Percentiles rank a stretch among this genome's conserved stretches.
Conservation (phyloP, 352 stramenopile genomes). For the Phytophthora citrophthora region DNA sequence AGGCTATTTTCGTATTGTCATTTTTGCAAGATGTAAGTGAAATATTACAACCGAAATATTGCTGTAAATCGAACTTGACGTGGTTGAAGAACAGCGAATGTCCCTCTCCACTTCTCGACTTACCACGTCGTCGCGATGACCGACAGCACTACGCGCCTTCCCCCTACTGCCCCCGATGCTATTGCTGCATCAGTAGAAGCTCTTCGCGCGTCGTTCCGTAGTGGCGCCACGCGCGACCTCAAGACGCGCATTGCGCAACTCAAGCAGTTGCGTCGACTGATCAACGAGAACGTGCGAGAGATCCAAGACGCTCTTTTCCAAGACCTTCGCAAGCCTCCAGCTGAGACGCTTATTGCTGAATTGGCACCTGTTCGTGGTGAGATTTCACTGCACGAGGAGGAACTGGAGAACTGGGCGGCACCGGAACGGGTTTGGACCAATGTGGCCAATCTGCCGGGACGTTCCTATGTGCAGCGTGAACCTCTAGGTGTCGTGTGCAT, state of each 20-base stretch:
- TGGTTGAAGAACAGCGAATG: constrained; percentile 21
- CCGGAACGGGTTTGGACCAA: constrained; percentile 62
- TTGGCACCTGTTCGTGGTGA: constrained; percentile 56
- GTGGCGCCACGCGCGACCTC: constrained; percentile 53
- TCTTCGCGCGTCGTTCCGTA: constrained; percentile 58
- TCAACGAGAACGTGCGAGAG: constrained; percentile 54
- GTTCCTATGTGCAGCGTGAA: constrained; percentile 61
- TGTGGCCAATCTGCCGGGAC: constrained; percentile 56
- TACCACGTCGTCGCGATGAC: constrained; percentile 1
- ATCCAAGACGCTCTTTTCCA: constrained; percentile 61
- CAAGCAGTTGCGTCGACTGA: constrained; percentile 45
- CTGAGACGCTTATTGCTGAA: constrained; percentile 73
- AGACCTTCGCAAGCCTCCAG: constrained; percentile 70
- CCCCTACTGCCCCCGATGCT: constrained; percentile 42
- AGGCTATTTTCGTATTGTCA: constrained; percentile 18
- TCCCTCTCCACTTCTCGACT: constrained; percentile 1
- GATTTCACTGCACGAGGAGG: constrained; percentile 71
- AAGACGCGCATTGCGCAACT: constrained; percentile 49
- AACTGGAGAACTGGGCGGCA: constrained; percentile 60
- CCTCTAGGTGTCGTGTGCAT: constrained; percentile 87
- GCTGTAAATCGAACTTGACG: constrained; percentile 39
- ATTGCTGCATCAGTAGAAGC: constrained; percentile 54
- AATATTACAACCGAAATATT: no score
- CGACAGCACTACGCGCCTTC: constrained; percentile 10
- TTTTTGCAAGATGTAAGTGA: no score